Evolutionary conservation across 352 stramenopile species (phyloP).

Genomic region (Pythium rishiriense): DNA sequence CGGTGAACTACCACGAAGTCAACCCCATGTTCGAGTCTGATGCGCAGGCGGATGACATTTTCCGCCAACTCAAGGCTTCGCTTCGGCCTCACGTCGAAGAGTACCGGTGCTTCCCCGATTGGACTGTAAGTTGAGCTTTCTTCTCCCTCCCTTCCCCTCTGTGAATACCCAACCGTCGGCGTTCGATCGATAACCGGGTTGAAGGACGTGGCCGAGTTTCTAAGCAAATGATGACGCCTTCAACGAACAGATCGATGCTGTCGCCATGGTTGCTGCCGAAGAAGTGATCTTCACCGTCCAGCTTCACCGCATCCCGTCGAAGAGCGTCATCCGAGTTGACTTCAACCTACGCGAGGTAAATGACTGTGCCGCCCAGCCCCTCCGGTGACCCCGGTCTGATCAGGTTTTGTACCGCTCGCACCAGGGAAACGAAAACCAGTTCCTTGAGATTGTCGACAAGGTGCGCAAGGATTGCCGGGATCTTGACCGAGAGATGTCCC

Average conservation of each 20-base stretch:
- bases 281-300: slow-evolving; percentile 68
- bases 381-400: not conserved
- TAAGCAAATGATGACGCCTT: slow-evolving; percentile 28
- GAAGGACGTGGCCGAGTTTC: slow-evolving; percentile 22
- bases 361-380: not conserved
- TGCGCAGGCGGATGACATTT: slow-evolving; percentile 45
- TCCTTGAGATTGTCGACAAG: slow-evolving; percentile 63
- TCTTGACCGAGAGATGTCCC: slow-evolving; percentile 63
- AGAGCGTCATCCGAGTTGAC: slow-evolving; percentile 60
- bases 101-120: slow-evolving; percentile 49
- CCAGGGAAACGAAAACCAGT: slow-evolving; percentile 67
- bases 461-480: slow-evolving; percentile 58
- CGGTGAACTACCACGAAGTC: slow-evolving; percentile 56
- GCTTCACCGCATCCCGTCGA: slow-evolving; percentile 48
- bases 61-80: slow-evolving; percentile 47
- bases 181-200: slow-evolving; percentile 9
- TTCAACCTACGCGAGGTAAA: slow-evolving; percentile 66
- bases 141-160: not conserved
- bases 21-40: slow-evolving; percentile 78
- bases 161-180: not conserved
- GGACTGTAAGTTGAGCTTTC: slow-evolving; percentile 49
- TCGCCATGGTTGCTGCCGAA: slow-evolving; percentile 62
- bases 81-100: slow-evolving; percentile 51
- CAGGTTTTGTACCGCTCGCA: not conserved
- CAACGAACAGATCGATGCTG: slow-evolving; percentile 54